These are phyloP conservation scores for Colletotrichum gloeosporioides DNA, from an alignment of 2,329 filamentous ascomycete genomes.

Conservation along the genomic window DNA sequence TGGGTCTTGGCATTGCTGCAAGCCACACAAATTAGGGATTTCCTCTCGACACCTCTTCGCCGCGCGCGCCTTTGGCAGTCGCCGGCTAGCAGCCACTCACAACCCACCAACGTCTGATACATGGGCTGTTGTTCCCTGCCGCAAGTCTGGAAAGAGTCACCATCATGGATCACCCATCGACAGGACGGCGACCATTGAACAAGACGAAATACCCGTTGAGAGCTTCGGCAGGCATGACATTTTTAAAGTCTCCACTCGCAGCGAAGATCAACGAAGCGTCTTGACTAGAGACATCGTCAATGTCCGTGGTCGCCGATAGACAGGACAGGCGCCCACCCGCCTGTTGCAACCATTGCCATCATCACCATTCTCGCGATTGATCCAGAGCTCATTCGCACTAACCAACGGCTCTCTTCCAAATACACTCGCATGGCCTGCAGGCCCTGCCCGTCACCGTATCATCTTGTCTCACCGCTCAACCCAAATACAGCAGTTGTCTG, in stretches of 20 bases:
- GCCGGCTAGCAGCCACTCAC: neutral
- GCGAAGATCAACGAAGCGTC: neutral
- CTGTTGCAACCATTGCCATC: neutral
- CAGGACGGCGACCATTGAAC: neutral
- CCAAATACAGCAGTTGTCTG: neutral
- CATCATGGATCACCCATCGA: slow-evolving; percentile 10
- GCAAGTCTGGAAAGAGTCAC: neutral
- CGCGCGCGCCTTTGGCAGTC: neutral
- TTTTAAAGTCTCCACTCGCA: neutral
- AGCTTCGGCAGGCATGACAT: neutral
- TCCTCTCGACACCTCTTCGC: neutral
- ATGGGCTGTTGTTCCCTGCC: neutral
- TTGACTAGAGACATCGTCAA: neutral
- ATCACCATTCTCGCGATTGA: neutral
- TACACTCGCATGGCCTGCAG: neutral
- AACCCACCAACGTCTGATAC: neutral
- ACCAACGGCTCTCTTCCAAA: neutral
- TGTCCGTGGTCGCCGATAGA: neutral
- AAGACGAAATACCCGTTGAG: neutral
- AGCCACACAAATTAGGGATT: neutral
- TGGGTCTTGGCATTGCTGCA: slow-evolving; percentile 3
- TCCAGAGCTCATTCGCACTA: neutral
- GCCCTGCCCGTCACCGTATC: slow-evolving; percentile 2
- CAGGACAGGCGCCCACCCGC: neutral
- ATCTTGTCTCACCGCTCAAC: slow-evolving; percentile 5